Evolutionary conservation across 345 rosid species (phyloP).

Genomic region (Brassica nigra): DNA sequence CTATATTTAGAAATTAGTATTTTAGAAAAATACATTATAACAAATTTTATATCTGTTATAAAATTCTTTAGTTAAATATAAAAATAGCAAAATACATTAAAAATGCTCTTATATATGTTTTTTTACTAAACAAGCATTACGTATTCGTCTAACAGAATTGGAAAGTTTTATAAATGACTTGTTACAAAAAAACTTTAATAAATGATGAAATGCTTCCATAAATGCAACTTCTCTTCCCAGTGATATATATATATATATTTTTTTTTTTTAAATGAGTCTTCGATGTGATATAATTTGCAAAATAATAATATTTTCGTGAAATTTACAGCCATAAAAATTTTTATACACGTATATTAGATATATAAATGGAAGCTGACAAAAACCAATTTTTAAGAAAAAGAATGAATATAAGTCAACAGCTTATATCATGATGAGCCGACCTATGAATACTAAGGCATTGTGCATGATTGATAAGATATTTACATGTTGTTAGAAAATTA

Average conservation of each 20-base stretch:
- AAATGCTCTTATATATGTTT: neutral
- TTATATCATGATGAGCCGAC: slow-evolving; percentile 35
- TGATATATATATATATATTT: no score
- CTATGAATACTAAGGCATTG: slow-evolving; percentile 22
- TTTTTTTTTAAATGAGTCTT: no score
- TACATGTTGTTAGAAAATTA: slow-evolving; percentile 38
- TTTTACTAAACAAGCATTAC: slow-evolving; percentile 26
- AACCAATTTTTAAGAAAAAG: neutral
- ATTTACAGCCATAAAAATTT: neutral
- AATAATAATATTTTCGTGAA: neutral
- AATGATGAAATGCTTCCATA: slow-evolving; percentile 32
- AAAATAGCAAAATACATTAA: no score
- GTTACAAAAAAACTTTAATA: neutral
- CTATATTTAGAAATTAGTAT: no score
- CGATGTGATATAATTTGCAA: neutral
- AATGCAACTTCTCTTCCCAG: slow-evolving; percentile 15
- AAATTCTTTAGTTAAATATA: no score
- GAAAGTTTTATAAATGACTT: slow-evolving; percentile 27
- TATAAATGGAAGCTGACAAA: neutral
- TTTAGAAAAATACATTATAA: no score
- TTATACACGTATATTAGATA: neutral
- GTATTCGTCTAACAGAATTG: slow-evolving; percentile 9
- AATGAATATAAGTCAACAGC: slow-evolving; percentile 2
- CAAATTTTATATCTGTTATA: no score
- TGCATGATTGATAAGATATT: slow-evolving; percentile 31